Percentiles rank a stretch among this genome's conserved stretches.
Evolutionary conservation across 441 rosid species (phyloP).

Genomic region (Corymbia citriodora): DNA sequence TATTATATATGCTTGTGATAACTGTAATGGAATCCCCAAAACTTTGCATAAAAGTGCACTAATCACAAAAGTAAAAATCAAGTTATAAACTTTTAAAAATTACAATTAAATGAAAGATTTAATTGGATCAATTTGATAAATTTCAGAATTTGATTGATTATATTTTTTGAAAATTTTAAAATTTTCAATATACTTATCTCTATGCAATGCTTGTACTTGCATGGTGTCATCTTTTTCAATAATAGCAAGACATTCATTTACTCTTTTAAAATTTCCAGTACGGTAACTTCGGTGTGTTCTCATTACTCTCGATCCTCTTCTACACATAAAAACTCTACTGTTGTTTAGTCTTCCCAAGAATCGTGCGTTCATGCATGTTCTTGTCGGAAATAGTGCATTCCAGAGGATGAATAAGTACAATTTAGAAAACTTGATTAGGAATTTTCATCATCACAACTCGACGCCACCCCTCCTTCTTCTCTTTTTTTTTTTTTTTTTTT

Average conservation of each 20-base stretch:
- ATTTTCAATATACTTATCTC: too few species aligned
- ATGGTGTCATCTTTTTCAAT: not conserved
- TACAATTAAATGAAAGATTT: too few species aligned
- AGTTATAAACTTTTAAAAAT: too few species aligned
- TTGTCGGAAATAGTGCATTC: not conserved
- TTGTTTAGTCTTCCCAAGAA: not conserved
- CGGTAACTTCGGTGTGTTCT: not conserved
- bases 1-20: not conserved
- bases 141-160: too few species aligned
- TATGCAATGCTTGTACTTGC: not conserved
- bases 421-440: not conserved
- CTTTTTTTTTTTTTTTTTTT: not conserved
- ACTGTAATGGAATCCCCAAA: too few species aligned
- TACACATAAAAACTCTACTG: not conserved
- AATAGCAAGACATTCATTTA: not conserved
- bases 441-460: not conserved
- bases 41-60: too few species aligned
- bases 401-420: not conserved
- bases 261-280: not conserved
- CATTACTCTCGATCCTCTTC: not conserved
- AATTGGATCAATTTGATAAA: too few species aligned
- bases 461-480: not conserved
- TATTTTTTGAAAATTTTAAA: too few species aligned
- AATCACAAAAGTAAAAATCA: too few species aligned
- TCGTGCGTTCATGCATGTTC: too few species aligned